Evolutionary conservation across 345 rosid genomes (phyloP), one percentile per base, ranked within the genome.

Genomic region (Populus ilicifolia): DNA sequence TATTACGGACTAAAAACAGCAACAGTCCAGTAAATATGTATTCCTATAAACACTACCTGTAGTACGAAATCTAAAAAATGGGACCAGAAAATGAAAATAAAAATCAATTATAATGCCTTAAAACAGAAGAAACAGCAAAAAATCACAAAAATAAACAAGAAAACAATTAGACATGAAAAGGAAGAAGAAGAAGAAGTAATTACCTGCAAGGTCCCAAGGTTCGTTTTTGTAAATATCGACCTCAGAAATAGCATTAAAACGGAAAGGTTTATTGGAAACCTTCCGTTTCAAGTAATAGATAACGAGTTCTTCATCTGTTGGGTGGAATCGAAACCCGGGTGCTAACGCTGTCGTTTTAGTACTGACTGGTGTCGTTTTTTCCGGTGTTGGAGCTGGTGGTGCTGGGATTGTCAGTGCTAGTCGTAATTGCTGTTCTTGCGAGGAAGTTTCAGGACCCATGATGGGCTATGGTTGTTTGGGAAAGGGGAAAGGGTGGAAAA

Each of bases 241-340:
- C 69, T 89, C 94, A 0, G 87, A 87, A 77, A 91, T 92, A 69
- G 88, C 93, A 38, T 90, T 89, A 80, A 90, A 93, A 61, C 90
- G 93, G 27, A 93, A 89, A 25, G 93, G 89, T 75, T 87, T 94
- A 39, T 80, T 83, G 10, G 77, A 74, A 83, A 93, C 89, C 94
- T 93, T 92, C 74, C 97, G 83, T 84, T 91, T 94, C 86, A 94
- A 87, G 90, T 91, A 93, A 82, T 93, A 93, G 68, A 89, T 87
- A 16, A 90, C 92, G 25, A 93, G 86, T 76, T 94, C 98, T 77
- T 94, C 98, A n/a, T 90, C 98, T 3, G 97, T 93, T 1, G 98
- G 98, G 65, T 94, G 98, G 79, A 94, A 94, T 84, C 98, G 88
- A 56, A 93, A 93, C 18, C 98, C 98, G 30, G 98, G 98, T 48